Evolutionary conservation across 805 yeast species (phyloP), one percentile per base, ranked within the genome.

Genomic region (Kuraishia capsulata): DNA sequence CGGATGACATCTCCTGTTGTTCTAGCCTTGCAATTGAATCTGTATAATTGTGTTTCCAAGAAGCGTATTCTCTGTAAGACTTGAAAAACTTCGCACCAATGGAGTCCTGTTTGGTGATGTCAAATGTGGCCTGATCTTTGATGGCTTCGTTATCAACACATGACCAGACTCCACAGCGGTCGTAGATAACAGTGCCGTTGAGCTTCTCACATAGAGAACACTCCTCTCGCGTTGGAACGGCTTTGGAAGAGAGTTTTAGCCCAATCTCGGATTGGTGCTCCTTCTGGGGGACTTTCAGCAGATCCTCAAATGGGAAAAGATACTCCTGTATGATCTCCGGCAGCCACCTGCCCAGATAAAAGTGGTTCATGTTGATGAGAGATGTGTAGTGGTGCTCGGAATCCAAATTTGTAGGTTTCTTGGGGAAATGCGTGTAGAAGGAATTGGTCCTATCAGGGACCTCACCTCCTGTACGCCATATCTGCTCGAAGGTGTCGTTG

Each of bases 301-400:
- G 38, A 3, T 43, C 42, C 25, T 55, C 54, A n/a, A 53, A 44
- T 4, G 62, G 62, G 42, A 56, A 55, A 18, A 57, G 26, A 5
- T 49, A 17, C 2, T 40, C 36, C 23, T 53, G 48, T 5, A 57
- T 44, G 5, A 44, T 42, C 26, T 36, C 41, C 1, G 63, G 63
- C n/a, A 58, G 42, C 63, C 63, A 58, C 43, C 63, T 42, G 2
- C 55, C 57, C 4, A 58, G 43, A 36, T 57, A 57, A 35, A 54
- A 57, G 40, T 57, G 59, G 39, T 52, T 54, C 44, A 54, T 30
- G 29, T 48, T 53, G 13, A 50, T 50, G 30, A 44, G 44, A 35
- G 47, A 50, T 2, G 53, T 43, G 25, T 53, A 51, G 28, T 58
- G 62, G 44, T 55, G 60, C 21, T 54, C 59, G 6, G 47, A 41